A percentile compares a stretch with the other conserved stretches of the same genome.
These are phyloP conservation scores for Stereum hirsutum DNA, from an alignment of 1,284 basidiomycete genomes.

Conservation along the genomic window DNA sequence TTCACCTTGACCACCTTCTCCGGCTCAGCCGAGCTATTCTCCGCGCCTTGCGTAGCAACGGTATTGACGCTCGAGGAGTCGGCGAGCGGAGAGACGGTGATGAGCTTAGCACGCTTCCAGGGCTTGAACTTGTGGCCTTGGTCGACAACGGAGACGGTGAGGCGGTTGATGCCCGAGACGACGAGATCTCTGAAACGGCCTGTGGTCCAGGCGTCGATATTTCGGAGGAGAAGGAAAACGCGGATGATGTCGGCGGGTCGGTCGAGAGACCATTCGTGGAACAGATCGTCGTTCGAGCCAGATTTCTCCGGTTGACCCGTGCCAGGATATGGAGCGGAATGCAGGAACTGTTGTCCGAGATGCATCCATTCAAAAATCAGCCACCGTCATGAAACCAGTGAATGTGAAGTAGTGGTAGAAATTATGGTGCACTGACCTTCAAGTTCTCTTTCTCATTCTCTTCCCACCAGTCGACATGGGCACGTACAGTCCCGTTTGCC, in stretches of 20 bases:
- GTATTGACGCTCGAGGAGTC: constrained; percentile 22
- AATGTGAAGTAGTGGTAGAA: neutral
- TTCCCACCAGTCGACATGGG: constrained; percentile 50
- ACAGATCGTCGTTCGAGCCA: constrained; percentile 15
- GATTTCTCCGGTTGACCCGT: constrained; percentile 3
- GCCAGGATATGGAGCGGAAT: constrained; percentile 39
- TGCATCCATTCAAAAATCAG: no score
- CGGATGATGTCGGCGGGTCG: constrained; percentile 34
- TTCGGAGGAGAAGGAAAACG: constrained; percentile 43
- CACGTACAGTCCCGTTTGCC: constrained; percentile 40
- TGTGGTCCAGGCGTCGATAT: constrained; percentile 44
- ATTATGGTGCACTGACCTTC: constrained; percentile 14
- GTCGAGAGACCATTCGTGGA: constrained; percentile 41
- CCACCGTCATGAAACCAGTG: neutral
- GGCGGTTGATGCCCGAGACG: constrained; percentile 26
- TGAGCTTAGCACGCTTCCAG: constrained; percentile 40
- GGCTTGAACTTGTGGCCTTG: constrained; percentile 26
- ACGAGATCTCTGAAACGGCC: constrained; percentile 31
- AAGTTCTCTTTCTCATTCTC: constrained; percentile 19
- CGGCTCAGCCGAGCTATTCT: neutral
- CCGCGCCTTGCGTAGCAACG: constrained; percentile 11
- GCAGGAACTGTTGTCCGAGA: constrained; percentile 33
- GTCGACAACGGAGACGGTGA: constrained; percentile 24
- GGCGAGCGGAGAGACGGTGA: no score
- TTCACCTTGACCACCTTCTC: no score